Conservation (phyloP, 148 eudicot species). For the Fagopyrum homotropicum region DNA sequence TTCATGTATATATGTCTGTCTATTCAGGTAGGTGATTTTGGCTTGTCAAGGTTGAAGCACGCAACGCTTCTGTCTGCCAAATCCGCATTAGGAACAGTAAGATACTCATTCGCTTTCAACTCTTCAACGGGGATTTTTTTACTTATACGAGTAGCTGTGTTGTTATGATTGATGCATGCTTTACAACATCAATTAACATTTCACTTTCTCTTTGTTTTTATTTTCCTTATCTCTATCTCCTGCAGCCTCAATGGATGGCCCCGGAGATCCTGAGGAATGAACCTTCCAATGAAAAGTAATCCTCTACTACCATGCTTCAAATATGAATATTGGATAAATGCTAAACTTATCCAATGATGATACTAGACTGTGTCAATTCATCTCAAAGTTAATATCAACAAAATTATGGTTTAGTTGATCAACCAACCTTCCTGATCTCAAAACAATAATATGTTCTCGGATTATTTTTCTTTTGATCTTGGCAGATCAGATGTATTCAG, state of each 20-base stretch:
- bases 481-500: constrained; percentile 87
- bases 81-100: constrained; percentile 85
- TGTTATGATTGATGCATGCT: background rate
- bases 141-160: background rate
- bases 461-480: background rate
- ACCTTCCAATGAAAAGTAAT: constrained; percentile 64
- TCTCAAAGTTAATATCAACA: background rate
- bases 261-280: constrained; percentile 88
- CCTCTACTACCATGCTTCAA: background rate
- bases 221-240: background rate
- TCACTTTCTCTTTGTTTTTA: background rate
- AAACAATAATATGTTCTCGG: background rate
- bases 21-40: constrained; percentile 80
- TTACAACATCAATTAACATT: background rate
- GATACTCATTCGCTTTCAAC: background rate
- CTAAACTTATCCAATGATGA: background rate
- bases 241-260: constrained; percentile 99
- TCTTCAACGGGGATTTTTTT: background rate
- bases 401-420: background rate
- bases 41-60: constrained; percentile 74
- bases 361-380: background rate
- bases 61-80: constrained; percentile 69
- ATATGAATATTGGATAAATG: background rate
- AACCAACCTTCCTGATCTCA: background rate
- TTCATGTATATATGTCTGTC: background rate